Evolutionary conservation across 1,139 yeast species (phyloP), one percentile per base, ranked within the genome.

Genomic region (Geotrichum siamense): DNA sequence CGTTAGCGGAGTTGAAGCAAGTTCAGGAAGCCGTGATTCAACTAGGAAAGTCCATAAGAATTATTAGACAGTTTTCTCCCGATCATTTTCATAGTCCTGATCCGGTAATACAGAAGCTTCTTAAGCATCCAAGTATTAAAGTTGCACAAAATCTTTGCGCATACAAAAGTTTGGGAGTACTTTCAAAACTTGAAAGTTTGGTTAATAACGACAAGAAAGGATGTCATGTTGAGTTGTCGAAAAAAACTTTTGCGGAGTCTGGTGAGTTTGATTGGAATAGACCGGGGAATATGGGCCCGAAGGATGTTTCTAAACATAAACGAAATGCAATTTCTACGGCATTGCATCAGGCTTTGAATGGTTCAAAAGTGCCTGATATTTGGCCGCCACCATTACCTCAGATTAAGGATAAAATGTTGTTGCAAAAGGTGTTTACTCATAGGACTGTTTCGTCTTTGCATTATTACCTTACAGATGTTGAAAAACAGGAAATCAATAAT

Each of bases 351-450:
- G n/a, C n/a, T n/a, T n/a, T n/a, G n/a, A 43, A 43, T 19, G 29
- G 29, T 16, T 32, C 34, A 2, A 15, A 23, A 21, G 13, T 17
- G 26, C 40, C 32, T 2, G 12, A 26, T 5, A 39, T 25, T 22
- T 59, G 62, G 68, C 81, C 78, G 1, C 96, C 96, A 1, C 69
- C 70, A 4, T 63, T 89, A 21, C 97, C 97, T 0, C 63, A 62
- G 20, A 84, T 91, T 42, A 62, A 69, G 9, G 76, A 82, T 56
- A 73, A 74, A 1, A 69, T 68, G 3, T 71, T 89, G 20, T 68
- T 71, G 49, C 76, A 79, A 9, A 74, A 84, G 44, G 96, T 87
- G 0, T 91, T 87, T 57, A 76, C 82, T 20, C 97, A 91, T 61
- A 79, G 79, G 52, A 87, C 96, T 0, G 69, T 77, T 5, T 74